A percentile compares a stretch with the other conserved stretches of the same genome.
Conservation (phyloP, 2,329 filamentous ascomycete species). For the Colletotrichum lini region DNA sequence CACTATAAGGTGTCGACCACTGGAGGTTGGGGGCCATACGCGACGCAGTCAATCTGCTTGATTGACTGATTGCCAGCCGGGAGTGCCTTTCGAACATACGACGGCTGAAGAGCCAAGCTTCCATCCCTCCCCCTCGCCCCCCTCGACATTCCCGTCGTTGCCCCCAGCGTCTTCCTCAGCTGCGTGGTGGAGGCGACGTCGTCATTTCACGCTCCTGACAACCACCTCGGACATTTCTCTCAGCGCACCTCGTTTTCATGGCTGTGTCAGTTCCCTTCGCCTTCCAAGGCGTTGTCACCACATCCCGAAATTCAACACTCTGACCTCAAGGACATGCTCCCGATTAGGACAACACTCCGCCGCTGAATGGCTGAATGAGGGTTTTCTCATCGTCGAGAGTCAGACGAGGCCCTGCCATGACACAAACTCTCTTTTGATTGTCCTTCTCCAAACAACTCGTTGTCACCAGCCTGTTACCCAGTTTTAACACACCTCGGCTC, state of each 20-base stretch:
- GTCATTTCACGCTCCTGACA: background rate
- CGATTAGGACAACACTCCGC: conserved; percentile 35
- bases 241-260: background rate
- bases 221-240: background rate
- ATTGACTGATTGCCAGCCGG: conserved; percentile 38
- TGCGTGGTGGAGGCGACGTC: background rate
- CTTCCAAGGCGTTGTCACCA: conserved; percentile 17
- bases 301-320: conserved; percentile 17
- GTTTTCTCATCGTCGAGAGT: conserved; percentile 17
- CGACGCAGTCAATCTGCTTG: conserved; percentile 18
- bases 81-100: background rate
- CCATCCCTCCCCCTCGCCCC: conserved; percentile 33
- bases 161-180: conserved; percentile 18
- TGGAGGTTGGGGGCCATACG: conserved; percentile 32
- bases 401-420: conserved; percentile 31
- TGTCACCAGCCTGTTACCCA: background rate
- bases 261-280: conserved; percentile 11
- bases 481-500: background rate
- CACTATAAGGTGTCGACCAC: conserved; percentile 21
- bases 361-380: conserved; percentile 24
- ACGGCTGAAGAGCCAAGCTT: conserved; percentile 22
- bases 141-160: conserved; percentile 31
- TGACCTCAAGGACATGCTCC: conserved; percentile 10
- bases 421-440: conserved; percentile 39
- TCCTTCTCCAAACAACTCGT: conserved; percentile 4